These are phyloP conservation scores for Eimeria tenella DNA, from an alignment of 169 alveolate genomes.

Conservation along the genomic window DNA sequence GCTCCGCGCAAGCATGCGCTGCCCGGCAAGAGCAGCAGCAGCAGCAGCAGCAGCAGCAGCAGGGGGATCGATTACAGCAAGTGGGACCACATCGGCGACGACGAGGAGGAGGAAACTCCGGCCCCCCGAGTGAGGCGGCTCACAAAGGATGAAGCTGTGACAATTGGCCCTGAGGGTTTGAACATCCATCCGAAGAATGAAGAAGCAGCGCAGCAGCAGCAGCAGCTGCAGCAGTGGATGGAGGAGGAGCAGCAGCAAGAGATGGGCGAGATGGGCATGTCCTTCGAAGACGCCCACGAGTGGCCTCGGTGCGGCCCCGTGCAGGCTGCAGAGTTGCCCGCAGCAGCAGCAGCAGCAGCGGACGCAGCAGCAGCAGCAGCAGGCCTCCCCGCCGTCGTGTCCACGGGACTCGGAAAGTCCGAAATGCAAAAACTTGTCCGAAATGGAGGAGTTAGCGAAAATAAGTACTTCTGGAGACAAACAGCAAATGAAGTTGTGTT, in stretches of 20 bases:
- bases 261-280: slow-evolving; percentile 30
- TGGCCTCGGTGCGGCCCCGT: slow-evolving; percentile 76
- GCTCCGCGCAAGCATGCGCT: slow-evolving; percentile 6
- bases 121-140: slow-evolving; percentile 69
- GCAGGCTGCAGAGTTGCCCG: slow-evolving; percentile 46
- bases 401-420: neutral
- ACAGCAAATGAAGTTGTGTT: slow-evolving; percentile 54
- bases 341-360: slow-evolving; percentile 16
- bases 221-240: slow-evolving; percentile 37
- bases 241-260: slow-evolving; percentile 54
- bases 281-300: slow-evolving; percentile 74
- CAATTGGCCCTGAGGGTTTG: slow-evolving; percentile 60
- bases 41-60: slow-evolving; percentile 56
- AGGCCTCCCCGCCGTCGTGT: neutral
- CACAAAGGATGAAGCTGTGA: slow-evolving; percentile 51
- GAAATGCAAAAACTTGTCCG: slow-evolving; percentile 45
- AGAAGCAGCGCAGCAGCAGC: slow-evolving; percentile 25
- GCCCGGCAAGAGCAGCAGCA: slow-evolving; percentile 4
- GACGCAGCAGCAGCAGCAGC: slow-evolving; percentile 64
- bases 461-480: slow-evolving; percentile 71
- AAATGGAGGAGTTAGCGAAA: slow-evolving; percentile 70
- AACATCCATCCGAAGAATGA: neutral
- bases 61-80: slow-evolving; percentile 57
- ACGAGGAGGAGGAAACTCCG: slow-evolving; percentile 7
- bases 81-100: slow-evolving; percentile 56